phyloP scores from a whole-genome alignment of 345 rosid genomes.

The Alliaria petiolata region DNA sequence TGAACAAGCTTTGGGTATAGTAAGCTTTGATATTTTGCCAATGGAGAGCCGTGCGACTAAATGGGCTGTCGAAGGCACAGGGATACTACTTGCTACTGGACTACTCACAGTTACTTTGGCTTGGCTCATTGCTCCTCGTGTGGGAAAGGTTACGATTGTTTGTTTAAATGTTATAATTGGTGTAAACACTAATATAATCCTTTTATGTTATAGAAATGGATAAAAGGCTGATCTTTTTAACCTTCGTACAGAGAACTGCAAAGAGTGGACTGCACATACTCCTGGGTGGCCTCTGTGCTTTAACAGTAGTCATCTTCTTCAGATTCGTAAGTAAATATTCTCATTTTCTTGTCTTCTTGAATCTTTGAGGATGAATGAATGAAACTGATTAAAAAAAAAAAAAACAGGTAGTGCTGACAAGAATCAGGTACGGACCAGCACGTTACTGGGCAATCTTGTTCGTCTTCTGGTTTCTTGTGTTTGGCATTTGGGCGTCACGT shows the following conservation, averaged over 20 bases:
- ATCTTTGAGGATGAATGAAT: background rate
- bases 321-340: conserved; percentile 70
- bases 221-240: background rate
- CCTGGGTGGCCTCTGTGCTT: conserved; percentile 89
- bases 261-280: conserved; percentile 92
- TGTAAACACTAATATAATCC: background rate
- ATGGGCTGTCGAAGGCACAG: conserved; percentile 96
- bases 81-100: conserved; percentile 88
- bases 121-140: conserved; percentile 95
- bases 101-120: conserved; percentile 84
- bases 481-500: conserved; percentile 92
- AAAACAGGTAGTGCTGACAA: conserved; percentile 74
- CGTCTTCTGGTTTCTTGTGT: conserved; percentile 96
- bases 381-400: background rate
- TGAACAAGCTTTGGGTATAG: conserved; percentile 53
- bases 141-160: conserved; percentile 54
- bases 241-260: conserved; percentile 72
- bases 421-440: conserved; percentile 95
- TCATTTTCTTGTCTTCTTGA: conserved; percentile 1
- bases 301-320: conserved; percentile 86
- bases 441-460: conserved; percentile 95
- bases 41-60: conserved; percentile 71
- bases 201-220: background rate
- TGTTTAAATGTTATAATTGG: too few relatives aligned
- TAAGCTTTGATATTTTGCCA: conserved; percentile 45